A percentile compares a stretch with the other conserved stretches of the same genome.
Conservation (phyloP, 1,139 yeast genomes). For the Groenewaldozyma auringiensis region DNA sequence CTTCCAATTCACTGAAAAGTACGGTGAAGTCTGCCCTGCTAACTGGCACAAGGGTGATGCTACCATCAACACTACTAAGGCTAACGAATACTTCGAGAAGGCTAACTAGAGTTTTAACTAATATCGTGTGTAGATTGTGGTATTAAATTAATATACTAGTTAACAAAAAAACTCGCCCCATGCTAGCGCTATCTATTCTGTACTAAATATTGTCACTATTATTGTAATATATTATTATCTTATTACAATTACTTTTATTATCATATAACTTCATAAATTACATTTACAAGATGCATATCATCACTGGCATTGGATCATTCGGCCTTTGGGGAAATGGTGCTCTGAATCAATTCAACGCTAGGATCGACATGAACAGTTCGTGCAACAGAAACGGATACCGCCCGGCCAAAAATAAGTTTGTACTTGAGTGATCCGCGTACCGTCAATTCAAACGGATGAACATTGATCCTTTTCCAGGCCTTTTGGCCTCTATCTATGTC, state of each 20-base stretch:
- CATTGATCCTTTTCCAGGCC: slow-evolving; percentile 70
- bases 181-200: neutral
- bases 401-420: slow-evolving; percentile 50
- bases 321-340: neutral
- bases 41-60: slow-evolving; percentile 98
- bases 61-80: slow-evolving; percentile 75
- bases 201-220: no score
- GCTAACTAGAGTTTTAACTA: slow-evolving; percentile 7
- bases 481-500: slow-evolving; percentile 33
- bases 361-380: slow-evolving; percentile 52
- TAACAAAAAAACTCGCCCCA: neutral
- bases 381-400: slow-evolving; percentile 25
- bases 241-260: no score
- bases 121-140: neutral
- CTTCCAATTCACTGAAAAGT: slow-evolving; percentile 96
- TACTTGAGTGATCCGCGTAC: slow-evolving; percentile 78
- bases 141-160: neutral
- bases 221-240: neutral
- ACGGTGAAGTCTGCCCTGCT: slow-evolving; percentile 99
- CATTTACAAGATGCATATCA: neutral
- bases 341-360: neutral
- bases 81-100: slow-evolving; percentile 66
- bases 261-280: no score
- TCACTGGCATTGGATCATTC: neutral
- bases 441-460: slow-evolving; percentile 79